phyloP scores from a whole-genome alignment of 495 filamentous ascomycete species.

The Parathielavia appendiculata region DNA sequence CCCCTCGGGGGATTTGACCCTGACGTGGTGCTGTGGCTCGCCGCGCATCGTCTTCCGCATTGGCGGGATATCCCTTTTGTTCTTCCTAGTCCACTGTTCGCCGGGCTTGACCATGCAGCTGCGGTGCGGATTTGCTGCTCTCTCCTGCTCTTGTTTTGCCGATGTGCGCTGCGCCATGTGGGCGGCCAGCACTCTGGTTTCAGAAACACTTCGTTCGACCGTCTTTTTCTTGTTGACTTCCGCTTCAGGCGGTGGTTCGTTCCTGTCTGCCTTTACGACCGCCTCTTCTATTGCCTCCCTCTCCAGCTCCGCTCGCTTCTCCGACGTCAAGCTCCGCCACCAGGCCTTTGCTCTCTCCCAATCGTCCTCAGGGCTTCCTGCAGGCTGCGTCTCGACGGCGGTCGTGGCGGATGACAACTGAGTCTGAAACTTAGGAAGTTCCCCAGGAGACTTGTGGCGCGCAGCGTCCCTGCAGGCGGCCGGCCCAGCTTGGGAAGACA shows the following conservation, averaged over 20 bases:
- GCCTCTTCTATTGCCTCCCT: constrained; percentile 48
- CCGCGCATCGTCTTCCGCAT: constrained; percentile 28
- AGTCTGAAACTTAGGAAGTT: constrained; percentile 5
- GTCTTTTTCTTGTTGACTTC: constrained; percentile 42
- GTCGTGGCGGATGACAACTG: constrained; percentile 17
- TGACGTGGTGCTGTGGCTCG: constrained; percentile 15
- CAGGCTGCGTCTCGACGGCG: constrained; percentile 18
- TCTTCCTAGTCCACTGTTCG: constrained; percentile 29
- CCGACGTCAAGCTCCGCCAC: constrained; percentile 57
- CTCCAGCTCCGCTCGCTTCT: constrained; percentile 54
- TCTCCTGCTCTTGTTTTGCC: constrained; percentile 19
- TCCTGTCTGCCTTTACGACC: constrained; percentile 41
- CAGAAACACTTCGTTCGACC: constrained; percentile 27
- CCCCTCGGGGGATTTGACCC: neutral
- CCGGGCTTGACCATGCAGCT: constrained; percentile 42
- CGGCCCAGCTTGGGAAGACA: neutral
- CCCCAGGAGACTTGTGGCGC: neutral
- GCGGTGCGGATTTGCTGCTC: constrained; percentile 26
- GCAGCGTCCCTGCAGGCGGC: neutral
- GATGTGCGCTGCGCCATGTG: constrained; percentile 29
- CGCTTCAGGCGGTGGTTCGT: constrained; percentile 31
- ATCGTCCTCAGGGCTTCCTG: constrained; percentile 36
- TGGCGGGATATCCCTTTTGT: constrained; percentile 10
- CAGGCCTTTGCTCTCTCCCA: constrained; percentile 60
- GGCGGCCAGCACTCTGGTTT: constrained; percentile 27